phyloP scores from a whole-genome alignment of 1,284 basidiomycete genomes.

The Bjerkandera adusta region DNA sequence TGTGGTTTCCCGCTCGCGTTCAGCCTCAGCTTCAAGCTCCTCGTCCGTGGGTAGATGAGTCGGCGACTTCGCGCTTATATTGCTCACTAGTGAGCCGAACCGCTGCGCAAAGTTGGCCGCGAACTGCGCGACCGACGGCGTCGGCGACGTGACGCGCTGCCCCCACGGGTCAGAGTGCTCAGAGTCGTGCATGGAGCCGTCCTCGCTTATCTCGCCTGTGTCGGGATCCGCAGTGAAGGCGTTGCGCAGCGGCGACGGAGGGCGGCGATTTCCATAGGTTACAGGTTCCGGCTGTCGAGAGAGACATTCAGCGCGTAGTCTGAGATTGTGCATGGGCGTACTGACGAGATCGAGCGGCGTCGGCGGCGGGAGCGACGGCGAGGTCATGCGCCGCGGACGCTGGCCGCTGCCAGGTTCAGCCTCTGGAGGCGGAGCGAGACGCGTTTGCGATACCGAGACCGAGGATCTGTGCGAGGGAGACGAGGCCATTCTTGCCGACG shows the following conservation, averaged over 20 bases:
- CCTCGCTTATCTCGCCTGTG: slow-evolving; percentile 55
- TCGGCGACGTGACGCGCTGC: slow-evolving; percentile 54
- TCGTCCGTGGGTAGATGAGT: slow-evolving; percentile 62
- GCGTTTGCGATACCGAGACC: slow-evolving; percentile 27
- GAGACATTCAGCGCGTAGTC: slow-evolving; percentile 19
- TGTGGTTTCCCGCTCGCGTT: slow-evolving; percentile 68
- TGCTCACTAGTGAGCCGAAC: slow-evolving; percentile 60
- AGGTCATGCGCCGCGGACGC: slow-evolving; percentile 34
- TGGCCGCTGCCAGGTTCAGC: no score
- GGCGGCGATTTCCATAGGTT: slow-evolving; percentile 37
- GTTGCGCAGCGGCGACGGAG: slow-evolving; percentile 68
- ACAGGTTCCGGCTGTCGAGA: slow-evolving; percentile 34
- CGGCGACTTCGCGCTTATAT: slow-evolving; percentile 36
- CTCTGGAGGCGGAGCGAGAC: slow-evolving; percentile 28
- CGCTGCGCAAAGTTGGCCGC: slow-evolving; percentile 70
- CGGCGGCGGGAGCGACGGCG: slow-evolving; percentile 33
- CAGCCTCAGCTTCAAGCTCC: slow-evolving; percentile 76
- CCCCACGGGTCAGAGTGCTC: slow-evolving; percentile 43
- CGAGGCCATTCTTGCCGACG: slow-evolving; percentile 26
- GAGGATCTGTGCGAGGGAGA: slow-evolving; percentile 30
- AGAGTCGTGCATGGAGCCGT: slow-evolving; percentile 45
- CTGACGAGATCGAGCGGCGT: slow-evolving; percentile 34
- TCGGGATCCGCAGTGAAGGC: slow-evolving; percentile 47
- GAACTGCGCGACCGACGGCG: slow-evolving; percentile 67
- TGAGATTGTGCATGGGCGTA: slow-evolving; percentile 9